A percentile compares a stretch with the other conserved stretches of the same genome.
These are phyloP conservation scores for Ormosia emarginata DNA, from an alignment of 306 rosid genomes.

Conservation along the genomic window DNA sequence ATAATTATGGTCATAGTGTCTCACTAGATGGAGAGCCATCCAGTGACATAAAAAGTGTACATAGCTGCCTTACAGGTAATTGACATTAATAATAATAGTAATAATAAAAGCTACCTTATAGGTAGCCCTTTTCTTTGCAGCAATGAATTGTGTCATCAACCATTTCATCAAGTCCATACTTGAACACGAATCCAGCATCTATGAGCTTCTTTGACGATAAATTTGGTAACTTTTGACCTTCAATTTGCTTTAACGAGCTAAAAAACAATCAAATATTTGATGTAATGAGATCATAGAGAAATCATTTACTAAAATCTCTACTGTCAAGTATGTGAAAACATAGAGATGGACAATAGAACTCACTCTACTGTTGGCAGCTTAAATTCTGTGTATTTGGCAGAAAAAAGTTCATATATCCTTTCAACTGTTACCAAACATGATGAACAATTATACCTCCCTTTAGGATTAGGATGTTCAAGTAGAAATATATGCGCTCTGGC, in stretches of 20 bases:
- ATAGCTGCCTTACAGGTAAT: too few species aligned
- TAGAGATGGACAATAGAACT: conserved; percentile 19
- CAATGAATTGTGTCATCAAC: conserved; percentile 33
- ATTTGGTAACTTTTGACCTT: not conserved
- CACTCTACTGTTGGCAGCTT: conserved; percentile 38
- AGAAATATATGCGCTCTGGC: conserved; percentile 45
- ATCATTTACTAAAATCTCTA: not conserved
- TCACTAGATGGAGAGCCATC: too few species aligned
- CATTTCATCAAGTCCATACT: conserved; percentile 36
- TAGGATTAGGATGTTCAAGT: conserved; percentile 35
- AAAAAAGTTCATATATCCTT: conserved; percentile 14
- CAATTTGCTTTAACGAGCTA: conserved; percentile 28
- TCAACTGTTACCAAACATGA: conserved; percentile 10
- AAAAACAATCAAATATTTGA: not conserved
- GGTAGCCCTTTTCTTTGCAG: conserved; percentile 39
- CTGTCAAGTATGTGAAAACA: not conserved
- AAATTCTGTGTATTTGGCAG: conserved; percentile 32
- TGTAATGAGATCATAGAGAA: not conserved
- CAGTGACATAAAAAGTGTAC: too few species aligned
- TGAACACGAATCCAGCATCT: conserved; percentile 38
- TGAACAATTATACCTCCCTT: conserved; percentile 51
- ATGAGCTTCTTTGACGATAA: conserved; percentile 46
- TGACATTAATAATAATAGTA: too few species aligned
- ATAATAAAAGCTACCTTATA: not conserved
- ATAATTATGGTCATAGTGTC: too few species aligned